phyloP scores from a whole-genome alignment of 1,139 yeast genomes.

The Protomyces inouyei region DNA sequence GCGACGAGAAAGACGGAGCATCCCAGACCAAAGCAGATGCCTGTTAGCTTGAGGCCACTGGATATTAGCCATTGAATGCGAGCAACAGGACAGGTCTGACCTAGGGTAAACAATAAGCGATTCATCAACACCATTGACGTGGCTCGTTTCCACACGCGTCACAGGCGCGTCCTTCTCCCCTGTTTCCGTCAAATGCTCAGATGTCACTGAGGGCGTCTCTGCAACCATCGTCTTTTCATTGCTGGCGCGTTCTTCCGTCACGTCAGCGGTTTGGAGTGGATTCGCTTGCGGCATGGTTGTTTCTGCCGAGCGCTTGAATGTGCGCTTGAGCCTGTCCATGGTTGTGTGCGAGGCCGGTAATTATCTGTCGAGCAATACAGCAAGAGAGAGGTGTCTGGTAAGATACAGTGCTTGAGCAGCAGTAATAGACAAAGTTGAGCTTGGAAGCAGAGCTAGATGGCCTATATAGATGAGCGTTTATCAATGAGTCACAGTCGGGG shows the following conservation, averaged over 20 bases:
- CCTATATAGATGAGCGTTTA: no score
- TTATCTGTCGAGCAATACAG: no score
- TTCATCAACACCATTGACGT: not conserved
- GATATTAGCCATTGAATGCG: no score
- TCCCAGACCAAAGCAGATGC: slow-evolving; percentile 46
- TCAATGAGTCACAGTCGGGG: no score
- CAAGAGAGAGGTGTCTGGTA: no score
- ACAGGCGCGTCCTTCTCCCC: not conserved
- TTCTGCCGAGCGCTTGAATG: not conserved
- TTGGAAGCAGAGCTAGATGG: no score
- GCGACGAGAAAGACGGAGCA: slow-evolving; percentile 56
- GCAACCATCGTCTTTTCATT: not conserved
- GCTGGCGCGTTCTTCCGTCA: not conserved
- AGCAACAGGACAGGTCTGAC: not conserved
- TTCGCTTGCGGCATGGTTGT: not conserved
- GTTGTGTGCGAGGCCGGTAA: no score
- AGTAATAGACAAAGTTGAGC: no score
- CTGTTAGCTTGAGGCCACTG: slow-evolving; percentile 31
- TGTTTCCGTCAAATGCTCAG: not conserved
- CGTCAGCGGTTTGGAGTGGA: not conserved
- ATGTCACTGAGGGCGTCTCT: not conserved
- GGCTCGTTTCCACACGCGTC: not conserved
- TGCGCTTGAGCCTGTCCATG: not conserved
- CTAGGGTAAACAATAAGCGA: slow-evolving; percentile 2
- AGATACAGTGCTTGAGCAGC: no score